Evolutionary conservation across 768 basidiomycete genomes (phyloP), one percentile per base, ranked within the genome.

Genomic region (Trametes elegans): DNA sequence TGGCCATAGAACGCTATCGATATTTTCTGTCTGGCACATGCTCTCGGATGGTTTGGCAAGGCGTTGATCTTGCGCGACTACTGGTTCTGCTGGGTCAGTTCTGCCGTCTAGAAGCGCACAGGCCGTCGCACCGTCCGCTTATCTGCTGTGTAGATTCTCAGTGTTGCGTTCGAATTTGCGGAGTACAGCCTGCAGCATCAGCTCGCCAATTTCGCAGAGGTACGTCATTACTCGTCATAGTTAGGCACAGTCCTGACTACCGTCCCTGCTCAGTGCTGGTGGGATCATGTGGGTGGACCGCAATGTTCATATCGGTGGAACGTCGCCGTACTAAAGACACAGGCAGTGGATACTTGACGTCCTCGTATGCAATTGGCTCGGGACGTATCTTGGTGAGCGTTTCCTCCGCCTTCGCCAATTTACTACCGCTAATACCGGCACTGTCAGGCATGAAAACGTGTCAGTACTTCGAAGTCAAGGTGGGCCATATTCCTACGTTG

Each of bases 41-140:
- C 90, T 34, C 67, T 93, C 43, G 91, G 91, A 5, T 94, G 91
- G 91, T 93, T 91, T 67, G 90, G 91, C 38, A 94, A 94, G 70
- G 91, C 92, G 3, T 80, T 93, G 78, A 87, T 94, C 62, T 70
- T 94, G 65, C 82, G 92, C 21, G 92, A 94, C 65, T 93, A 94
- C 65, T 93, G 91, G 91, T 93, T 93, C 66, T 93, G 92, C 65
- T 93, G 92, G 90, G 90, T 91, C 64, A 55, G 75, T 70, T 36
- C 10, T 31, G 11, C 23, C 3, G 35, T 46, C 29, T n/a, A n/a
- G n/a, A n/a, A n/a, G n/a, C n/a, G n/a, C 39, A 7, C 45, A 21
- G 18, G 31, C 23, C 34, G 3, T 40, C n/a, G 19, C n/a, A 5
- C 11, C 23, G 21, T 9, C 29, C 41, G 34, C 47, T 52, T 40